Evolutionary conservation across 768 basidiomycete genomes (phyloP).

Genomic region (Galerina sulciceps): DNA sequence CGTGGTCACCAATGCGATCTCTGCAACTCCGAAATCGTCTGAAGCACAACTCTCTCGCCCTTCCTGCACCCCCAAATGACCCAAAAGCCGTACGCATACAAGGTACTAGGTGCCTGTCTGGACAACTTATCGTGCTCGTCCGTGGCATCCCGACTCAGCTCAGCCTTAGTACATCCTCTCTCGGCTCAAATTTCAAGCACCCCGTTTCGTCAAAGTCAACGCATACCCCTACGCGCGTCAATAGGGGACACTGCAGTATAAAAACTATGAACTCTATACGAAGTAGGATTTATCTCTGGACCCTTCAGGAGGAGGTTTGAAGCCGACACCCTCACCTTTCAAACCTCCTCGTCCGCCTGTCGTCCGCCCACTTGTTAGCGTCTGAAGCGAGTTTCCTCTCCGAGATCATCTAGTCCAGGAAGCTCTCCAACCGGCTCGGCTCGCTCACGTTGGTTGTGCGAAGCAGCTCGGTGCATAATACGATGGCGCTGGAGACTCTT

Average conservation of each 20-base stretch:
- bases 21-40: no score
- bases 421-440: conserved; percentile 88
- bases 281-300: no score
- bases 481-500: conserved; percentile 76
- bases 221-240: no score
- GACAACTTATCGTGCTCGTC: not conserved
- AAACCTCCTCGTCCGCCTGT: conserved; percentile 52
- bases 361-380: conserved; percentile 58
- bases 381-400: conserved; percentile 84
- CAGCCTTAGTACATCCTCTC: conserved; percentile 16
- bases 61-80: no score
- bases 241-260: no score
- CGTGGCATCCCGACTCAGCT: conserved; percentile 28
- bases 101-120: no score
- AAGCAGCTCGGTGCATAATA: conserved; percentile 85
- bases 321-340: conserved; percentile 47
- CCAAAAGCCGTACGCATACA: no score
- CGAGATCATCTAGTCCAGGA: conserved; percentile 86
- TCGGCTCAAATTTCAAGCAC: conserved; percentile 32
- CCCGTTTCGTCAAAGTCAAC: conserved; percentile 2
- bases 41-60: not conserved
- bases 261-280: no score
- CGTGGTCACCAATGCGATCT: no score
- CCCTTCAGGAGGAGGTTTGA: conserved; percentile 16
- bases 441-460: conserved; percentile 90